These are phyloP conservation scores for Rhodomyrtus tomentosa DNA, from an alignment of 345 rosid genomes.

Conservation along the genomic window DNA sequence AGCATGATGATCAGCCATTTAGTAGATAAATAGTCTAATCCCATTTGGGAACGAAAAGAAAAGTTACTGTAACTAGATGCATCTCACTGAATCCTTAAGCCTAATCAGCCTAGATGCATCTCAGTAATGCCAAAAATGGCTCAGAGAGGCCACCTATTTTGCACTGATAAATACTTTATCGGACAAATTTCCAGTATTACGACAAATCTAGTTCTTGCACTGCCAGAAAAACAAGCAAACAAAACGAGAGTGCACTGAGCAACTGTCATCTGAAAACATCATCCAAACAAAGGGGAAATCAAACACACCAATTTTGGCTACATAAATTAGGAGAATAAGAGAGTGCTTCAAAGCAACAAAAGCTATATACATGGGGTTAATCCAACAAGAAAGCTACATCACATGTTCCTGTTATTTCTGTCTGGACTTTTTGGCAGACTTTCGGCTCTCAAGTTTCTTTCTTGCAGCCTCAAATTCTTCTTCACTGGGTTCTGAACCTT, in stretches of 20 bases:
- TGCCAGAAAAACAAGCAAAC: background rate
- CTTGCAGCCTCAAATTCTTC: constrained; percentile 89
- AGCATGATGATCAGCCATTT: background rate
- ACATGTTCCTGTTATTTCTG: constrained; percentile 12
- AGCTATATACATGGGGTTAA: constrained; percentile 2
- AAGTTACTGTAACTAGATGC: background rate
- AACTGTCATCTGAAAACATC: background rate
- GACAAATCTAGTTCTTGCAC: background rate
- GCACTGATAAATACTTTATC: background rate
- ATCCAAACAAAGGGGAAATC: background rate
- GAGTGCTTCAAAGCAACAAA: background rate
- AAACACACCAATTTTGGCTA: background rate
- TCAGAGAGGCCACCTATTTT: background rate
- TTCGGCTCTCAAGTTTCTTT: constrained; percentile 47
- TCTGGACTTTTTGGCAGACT: constrained; percentile 35
- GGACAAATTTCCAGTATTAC: background rate
- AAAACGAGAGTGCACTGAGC: background rate
- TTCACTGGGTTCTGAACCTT: constrained; percentile 55
- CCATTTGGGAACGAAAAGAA: background rate
- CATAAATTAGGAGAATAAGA: background rate
- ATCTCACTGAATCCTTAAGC: background rate
- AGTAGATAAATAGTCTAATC: background rate
- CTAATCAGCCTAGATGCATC: background rate
- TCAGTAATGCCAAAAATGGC: background rate
- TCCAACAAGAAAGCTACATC: background rate